Conservation (phyloP, 805 yeast genomes). For the Suhomyces vadensis region DNA sequence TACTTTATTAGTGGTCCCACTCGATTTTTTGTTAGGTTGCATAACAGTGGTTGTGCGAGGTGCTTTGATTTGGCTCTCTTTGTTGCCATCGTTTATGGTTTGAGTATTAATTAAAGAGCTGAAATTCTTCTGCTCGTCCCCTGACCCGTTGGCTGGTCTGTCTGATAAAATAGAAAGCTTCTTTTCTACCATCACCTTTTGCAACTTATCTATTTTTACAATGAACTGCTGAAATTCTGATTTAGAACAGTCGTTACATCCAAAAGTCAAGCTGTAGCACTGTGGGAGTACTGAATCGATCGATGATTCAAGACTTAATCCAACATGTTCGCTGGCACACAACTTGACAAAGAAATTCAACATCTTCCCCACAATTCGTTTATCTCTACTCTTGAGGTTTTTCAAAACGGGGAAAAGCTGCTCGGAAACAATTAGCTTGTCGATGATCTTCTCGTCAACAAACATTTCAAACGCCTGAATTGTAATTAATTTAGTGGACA, state of each 20-base stretch:
- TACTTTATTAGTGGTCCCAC: slow-evolving; percentile 4
- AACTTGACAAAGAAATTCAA: slow-evolving; percentile 52
- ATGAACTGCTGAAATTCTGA: slow-evolving; percentile 34
- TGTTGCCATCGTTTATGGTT: slow-evolving; percentile 22
- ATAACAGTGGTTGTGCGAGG: slow-evolving; percentile 23
- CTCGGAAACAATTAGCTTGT: slow-evolving; percentile 69
- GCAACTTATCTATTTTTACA: slow-evolving; percentile 21
- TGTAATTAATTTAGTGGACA: slow-evolving; percentile 73
- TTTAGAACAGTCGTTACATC: slow-evolving; percentile 39
- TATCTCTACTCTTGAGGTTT: slow-evolving; percentile 74
- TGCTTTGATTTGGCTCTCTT: slow-evolving; percentile 23
- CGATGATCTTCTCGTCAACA: slow-evolving; percentile 61
- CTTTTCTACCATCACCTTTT: slow-evolving; percentile 12
- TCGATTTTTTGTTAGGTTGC: slow-evolving; percentile 18
- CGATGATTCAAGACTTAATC: slow-evolving; percentile 29
- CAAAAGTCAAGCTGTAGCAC: slow-evolving; percentile 32
- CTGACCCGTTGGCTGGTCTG: slow-evolving; percentile 1
- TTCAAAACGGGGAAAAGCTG: slow-evolving; percentile 78
- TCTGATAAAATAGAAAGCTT: slow-evolving; percentile 12
- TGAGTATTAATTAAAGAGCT: slow-evolving; percentile 34
- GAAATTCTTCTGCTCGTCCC: slow-evolving; percentile 16
- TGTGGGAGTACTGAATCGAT: slow-evolving; percentile 33
- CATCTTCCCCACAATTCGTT: slow-evolving; percentile 56
- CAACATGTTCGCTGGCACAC: slow-evolving; percentile 43
- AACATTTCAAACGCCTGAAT: slow-evolving; percentile 59